Evolutionary conservation across 208 protist species (phyloP).

Genomic region (Blastocrithidia nonstop): DNA sequence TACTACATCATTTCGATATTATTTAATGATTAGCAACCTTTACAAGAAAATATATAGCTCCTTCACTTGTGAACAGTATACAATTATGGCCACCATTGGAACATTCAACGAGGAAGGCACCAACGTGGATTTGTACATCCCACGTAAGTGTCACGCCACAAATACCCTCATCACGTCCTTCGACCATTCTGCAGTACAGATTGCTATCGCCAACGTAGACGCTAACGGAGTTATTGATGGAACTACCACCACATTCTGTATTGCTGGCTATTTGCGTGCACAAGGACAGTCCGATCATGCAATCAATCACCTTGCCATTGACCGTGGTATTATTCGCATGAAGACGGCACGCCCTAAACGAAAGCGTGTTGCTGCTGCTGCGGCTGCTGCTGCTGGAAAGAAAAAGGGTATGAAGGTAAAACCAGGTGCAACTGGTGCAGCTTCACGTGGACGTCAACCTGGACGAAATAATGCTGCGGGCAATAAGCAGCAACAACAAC

Average conservation of each 20-base stretch:
- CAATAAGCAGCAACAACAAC: too few relatives aligned
- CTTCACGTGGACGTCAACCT: too few relatives aligned
- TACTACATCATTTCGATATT: too few relatives aligned
- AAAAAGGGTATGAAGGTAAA: too few relatives aligned
- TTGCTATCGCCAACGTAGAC: slow-evolving; percentile 91
- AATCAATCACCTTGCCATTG: slow-evolving; percentile 89
- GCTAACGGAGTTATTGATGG: slow-evolving; percentile 82
- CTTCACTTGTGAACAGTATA: slow-evolving; percentile 4
- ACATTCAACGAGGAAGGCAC: slow-evolving; percentile 85
- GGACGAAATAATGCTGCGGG: too few relatives aligned
- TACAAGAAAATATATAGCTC: too few relatives aligned
- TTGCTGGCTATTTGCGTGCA: slow-evolving; percentile 89
- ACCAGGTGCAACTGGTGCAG: too few relatives aligned
- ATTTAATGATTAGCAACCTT: too few relatives aligned
- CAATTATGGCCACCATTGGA: slow-evolving; percentile 73
- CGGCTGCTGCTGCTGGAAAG: too few relatives aligned
- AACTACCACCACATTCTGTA: slow-evolving; percentile 86
- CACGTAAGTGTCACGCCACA: slow-evolving; percentile 94
- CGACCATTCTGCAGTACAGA: slow-evolving; percentile 93
- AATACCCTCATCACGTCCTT: slow-evolving; percentile 88
- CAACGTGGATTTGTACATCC: slow-evolving; percentile 92
- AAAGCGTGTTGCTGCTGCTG: too few relatives aligned
- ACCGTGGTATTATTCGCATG: slow-evolving; percentile 69
- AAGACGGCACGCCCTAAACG: slow-evolving; percentile 72
- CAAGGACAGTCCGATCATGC: slow-evolving; percentile 89